Evolutionary conservation across 306 rosid species (phyloP).

Genomic region (Adenanthera pavonina): DNA sequence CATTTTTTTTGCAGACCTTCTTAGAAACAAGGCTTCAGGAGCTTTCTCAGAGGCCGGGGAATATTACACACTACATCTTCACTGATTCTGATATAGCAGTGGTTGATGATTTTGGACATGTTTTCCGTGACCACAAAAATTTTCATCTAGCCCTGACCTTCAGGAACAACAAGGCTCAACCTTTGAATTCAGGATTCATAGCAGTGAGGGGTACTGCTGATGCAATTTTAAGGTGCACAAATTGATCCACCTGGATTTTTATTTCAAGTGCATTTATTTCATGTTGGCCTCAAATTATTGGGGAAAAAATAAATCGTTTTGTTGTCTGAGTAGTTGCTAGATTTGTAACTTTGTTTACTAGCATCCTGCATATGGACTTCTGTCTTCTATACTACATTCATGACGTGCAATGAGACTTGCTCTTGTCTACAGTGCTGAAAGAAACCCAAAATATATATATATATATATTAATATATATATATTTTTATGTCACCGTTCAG

Average conservation of each 20-base stretch:
- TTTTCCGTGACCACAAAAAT: conserved; percentile 66
- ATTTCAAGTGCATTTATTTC: conserved; percentile 28
- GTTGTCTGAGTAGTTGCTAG: conserved; percentile 4
- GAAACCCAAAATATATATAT: neutral
- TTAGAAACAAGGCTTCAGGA: conserved; percentile 66
- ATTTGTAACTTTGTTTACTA: conserved; percentile 12
- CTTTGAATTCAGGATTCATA: conserved; percentile 93
- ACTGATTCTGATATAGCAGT: conserved; percentile 93
- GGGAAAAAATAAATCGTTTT: neutral
- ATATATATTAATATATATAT: neutral
- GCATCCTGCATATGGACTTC: conserved; percentile 8
- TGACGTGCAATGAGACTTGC: conserved; percentile 15
- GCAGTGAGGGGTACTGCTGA: conserved; percentile 88
- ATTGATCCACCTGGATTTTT: conserved; percentile 6
- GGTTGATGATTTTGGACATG: conserved; percentile 75
- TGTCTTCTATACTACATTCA: conserved; percentile 31
- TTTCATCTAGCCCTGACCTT: conserved; percentile 88
- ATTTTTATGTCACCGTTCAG: neutral
- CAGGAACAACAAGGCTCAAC: conserved; percentile 90
- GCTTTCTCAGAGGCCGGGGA: conserved; percentile 50
- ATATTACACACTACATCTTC: conserved; percentile 71
- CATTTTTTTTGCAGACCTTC: conserved; percentile 59
- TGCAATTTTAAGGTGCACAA: conserved; percentile 73
- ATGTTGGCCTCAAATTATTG: neutral
- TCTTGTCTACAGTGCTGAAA: conserved; percentile 10